Base-by-base conservation (phyloP, 2,329 filamentous ascomycete species). In the Hymenoscyphus infarciens region DNA sequence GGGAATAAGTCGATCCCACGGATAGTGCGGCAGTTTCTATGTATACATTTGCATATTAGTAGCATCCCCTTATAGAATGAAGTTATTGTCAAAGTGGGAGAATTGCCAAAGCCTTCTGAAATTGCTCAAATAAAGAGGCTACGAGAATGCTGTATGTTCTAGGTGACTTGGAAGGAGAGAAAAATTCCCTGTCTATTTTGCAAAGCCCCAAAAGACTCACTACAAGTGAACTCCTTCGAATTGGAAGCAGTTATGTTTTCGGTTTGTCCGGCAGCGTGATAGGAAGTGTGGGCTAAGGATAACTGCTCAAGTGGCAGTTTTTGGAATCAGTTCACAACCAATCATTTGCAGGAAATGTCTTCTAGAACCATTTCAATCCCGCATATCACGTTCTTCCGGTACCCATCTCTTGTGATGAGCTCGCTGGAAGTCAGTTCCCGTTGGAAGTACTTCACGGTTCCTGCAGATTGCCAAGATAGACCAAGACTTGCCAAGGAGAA, bases 381-480 rank as follows among this genome's bases (percentile, higher is more conserved):
- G 10, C 45, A 52, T 22, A 52, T 52, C 45, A 27, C 25, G 45
- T 52, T 22, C 19, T 8, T 22, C 45, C 19, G 19, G 22, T 22
- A 49, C 25, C 19, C 8, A 3, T 4, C n/a, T 3, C 7, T 22
- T 10, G 45, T 22, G 13, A 52, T 6, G 45, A 52, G 19, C 19
- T 22, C 45, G 45, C 15, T 22, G 22, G n/a, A 42, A 42, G 16
- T 27, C 25, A 27, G 3, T 5, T 31, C 29, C 16, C 35, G 6
- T 39, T 39, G 35, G 35, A 42, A 42, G 15, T 39, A 5, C 7
- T 45, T 19, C 39, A 19, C 19, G 19, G 45, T 49, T 49, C 45
- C 45, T 52, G 45, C 45, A 52, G 45, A 52, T 27, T 56, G 55
- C 31, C 55, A 56, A 38, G 55, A 11, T 35, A 25, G 42, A 16